These are phyloP conservation scores for Panicum virgatum DNA, from an alignment of 202 grass and related monocot species.

Conservation along the genomic window DNA sequence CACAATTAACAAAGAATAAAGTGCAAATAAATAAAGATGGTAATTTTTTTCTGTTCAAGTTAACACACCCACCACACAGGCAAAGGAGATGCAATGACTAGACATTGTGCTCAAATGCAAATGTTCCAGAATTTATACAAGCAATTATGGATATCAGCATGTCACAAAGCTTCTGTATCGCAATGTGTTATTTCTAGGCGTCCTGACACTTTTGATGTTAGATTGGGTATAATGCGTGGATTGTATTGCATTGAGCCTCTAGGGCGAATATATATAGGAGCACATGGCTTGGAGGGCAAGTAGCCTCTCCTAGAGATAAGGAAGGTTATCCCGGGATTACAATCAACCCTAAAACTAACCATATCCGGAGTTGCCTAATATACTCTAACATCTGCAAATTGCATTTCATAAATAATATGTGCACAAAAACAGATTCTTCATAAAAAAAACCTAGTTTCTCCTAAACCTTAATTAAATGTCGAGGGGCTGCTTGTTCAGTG, in stretches of 20 bases:
- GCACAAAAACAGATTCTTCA: background rate
- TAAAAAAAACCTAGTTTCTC: background rate
- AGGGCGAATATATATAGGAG: no score
- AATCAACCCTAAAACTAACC: no score
- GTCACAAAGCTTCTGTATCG: background rate
- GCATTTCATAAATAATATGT: slow-evolving; percentile 9
- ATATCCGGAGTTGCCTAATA: no score
- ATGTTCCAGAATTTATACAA: slow-evolving; percentile 19
- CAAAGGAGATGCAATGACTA: slow-evolving; percentile 14
- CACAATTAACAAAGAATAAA: slow-evolving; percentile 34
- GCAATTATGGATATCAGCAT: slow-evolving; percentile 6
- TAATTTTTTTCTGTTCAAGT: background rate
- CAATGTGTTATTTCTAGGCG: slow-evolving; percentile 13
- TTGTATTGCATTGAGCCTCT: no score
- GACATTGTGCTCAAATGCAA: slow-evolving; percentile 4
- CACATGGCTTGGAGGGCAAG: no score
- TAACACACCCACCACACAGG: background rate
- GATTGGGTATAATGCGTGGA: no score
- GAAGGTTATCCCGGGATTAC: no score
- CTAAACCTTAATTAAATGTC: background rate
- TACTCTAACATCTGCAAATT: no score
- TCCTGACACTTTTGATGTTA: background rate
- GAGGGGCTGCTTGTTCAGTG: background rate
- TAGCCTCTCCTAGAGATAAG: no score
- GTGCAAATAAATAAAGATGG: slow-evolving; percentile 12